Evolutionary conservation across 768 basidiomycete genomes (phyloP), one percentile per base, ranked within the genome.

Genomic region (Cyclocybe cylindracea): DNA sequence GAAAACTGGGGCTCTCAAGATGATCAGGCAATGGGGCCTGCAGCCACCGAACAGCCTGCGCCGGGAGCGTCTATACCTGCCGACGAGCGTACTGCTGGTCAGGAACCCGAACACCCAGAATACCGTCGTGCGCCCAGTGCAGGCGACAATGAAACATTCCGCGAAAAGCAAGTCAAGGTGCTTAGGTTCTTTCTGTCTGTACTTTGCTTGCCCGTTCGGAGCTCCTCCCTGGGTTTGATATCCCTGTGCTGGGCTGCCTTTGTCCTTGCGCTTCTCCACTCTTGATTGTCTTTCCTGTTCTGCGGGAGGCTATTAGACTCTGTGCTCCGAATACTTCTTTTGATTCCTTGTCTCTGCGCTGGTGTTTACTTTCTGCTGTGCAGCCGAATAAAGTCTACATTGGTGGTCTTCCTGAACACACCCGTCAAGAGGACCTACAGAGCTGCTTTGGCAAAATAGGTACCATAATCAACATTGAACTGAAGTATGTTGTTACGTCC

Each of bases 371-470:
- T 78, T 83, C 74, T 82, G 78, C 79, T 77, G 75, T 78, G 75
- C 81, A 93, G 90, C 87, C 90, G 76, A 92, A 91, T 76, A 94
- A 94, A 76, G 86, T 94, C 69, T 94, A 94, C 69, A 84, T 94
- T 66, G 91, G 91, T 66, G 90, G 91, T 58, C 80, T 94, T 54
- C 92, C 91, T 57, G 89, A 91, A 72, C 80, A 91, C 59, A 93
- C 91, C 43, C 86, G 87, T 56, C 81, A 86, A 71, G 89, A 91
- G 73, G 91, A 94, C 63, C 72, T 94, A 24, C 86, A 84, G 69
- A 87, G 79, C 56, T 93, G 92, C 69, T 94, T 94, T 67, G 88
- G 89, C 44, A 91, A 91, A 69, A 84, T 93, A 43, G 92, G 91
- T 14, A 75, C 67, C 41, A 91, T 94, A 19, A 65, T 78, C 16